Base-by-base conservation (phyloP, 345 rosid species). In the Kandelia obovata region DNA sequence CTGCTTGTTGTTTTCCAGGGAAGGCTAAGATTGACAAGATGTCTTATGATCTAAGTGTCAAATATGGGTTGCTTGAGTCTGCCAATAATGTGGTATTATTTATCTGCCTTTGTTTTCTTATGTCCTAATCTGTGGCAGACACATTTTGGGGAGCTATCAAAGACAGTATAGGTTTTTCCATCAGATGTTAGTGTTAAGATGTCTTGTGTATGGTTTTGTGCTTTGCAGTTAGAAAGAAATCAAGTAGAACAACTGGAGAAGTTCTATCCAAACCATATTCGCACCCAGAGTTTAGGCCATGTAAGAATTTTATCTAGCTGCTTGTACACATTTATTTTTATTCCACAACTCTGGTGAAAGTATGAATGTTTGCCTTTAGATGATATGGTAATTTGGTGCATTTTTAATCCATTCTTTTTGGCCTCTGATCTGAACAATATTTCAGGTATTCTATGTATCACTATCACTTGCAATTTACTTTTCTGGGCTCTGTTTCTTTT, bases 281-380 rank as follows among this genome's bases (percentile, higher is more conserved):
- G 82, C 78, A 86, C 92, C 11, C 96, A 88, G 77, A 84, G 78
- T 63, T 86, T 88, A 81, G 91, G 94, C 43, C 93, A 75, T 80
- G 99, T 95, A 70, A 87, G 96, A 31, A 73, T 43, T 27, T 46
- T 21, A 11, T 62, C 46, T 4, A 46, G 26, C 37, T 67, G 55
- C 35, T 43, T 53, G 49, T 77, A 39, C 7, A 34, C 30, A 25
- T 32, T 34, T 16, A 1, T 16, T 25, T 51, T 27, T 13, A 4
- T 43, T 11, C 4, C 17, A 43, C 17, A 3, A 43, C 49, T 15
- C 49, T 13, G 49, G 17, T 13, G 17, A 39, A 39, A 10, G 15
- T 39, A 1, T 1, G 2, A 39, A 43, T 43, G 49, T 43, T 43
- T 43, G 4, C 17, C 49, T 43, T 43, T 43, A 43, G 49, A 43